phyloP scores from a whole-genome alignment of 768 basidiomycete genomes.

The Suillus tomentosus region DNA sequence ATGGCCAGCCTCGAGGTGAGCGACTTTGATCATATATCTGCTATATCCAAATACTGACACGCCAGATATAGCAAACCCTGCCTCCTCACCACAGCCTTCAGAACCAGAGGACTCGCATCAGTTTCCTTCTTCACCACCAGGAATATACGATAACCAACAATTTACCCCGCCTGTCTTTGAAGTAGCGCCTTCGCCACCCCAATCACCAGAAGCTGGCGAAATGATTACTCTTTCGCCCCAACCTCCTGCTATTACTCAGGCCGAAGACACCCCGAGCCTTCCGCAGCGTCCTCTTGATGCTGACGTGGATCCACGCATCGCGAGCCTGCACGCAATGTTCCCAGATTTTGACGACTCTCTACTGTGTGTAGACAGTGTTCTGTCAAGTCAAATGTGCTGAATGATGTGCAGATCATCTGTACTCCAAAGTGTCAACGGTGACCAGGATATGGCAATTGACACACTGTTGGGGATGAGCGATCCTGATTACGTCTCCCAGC shows the following conservation, averaged over 20 bases:
- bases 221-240: conserved; percentile 5
- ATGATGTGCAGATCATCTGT: conserved; percentile 55
- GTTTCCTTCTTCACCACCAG: conserved; percentile 7
- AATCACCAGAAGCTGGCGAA: neutral
- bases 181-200: neutral
- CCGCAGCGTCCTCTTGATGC: conserved; percentile 6
- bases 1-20: conserved; percentile 4
- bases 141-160: conserved; percentile 5
- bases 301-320: conserved; percentile 46
- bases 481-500: conserved; percentile 61
- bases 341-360: conserved; percentile 79
- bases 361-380: conserved; percentile 45
- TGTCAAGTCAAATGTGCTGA: neutral
- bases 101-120: neutral
- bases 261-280: neutral
- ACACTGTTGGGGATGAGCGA: conserved; percentile 84
- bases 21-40: neutral
- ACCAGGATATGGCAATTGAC: conserved; percentile 79
- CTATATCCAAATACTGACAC: neutral
- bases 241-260: neutral
- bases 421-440: conserved; percentile 66
- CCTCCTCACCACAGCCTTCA: conserved; percentile 1
- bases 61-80: conserved; percentile 9
- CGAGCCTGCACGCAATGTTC: conserved; percentile 66
- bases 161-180: too few species aligned